phyloP scores from a whole-genome alignment of 2,329 filamentous ascomycete species.

The Dactylellina parvicollis region DNA sequence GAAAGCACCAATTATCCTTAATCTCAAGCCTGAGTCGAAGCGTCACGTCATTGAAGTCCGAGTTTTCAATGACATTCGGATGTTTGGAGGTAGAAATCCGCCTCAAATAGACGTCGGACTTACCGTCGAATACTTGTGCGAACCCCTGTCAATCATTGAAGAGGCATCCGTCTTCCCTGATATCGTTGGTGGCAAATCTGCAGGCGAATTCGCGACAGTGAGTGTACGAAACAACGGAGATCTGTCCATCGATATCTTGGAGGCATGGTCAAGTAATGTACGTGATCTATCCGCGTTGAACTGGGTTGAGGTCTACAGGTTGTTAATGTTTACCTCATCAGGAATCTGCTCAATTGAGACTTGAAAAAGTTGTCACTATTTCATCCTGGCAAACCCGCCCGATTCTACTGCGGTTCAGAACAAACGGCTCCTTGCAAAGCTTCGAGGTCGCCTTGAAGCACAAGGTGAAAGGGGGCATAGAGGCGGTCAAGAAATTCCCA shows the following conservation, averaged over 20 bases:
- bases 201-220: conserved; percentile 65
- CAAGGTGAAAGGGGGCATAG: neutral
- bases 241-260: conserved; percentile 60
- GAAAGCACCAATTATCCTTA: conserved; percentile 65
- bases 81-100: conserved; percentile 66
- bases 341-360: conserved; percentile 6
- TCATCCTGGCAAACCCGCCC: conserved; percentile 20
- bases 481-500: neutral
- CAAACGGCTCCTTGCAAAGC: neutral
- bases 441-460: conserved; percentile 9
- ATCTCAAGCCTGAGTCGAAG: conserved; percentile 63
- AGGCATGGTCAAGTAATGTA: conserved; percentile 59
- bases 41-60: conserved; percentile 66
- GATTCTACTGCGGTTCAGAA: conserved; percentile 9
- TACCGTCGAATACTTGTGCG: conserved; percentile 58
- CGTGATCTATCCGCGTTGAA: conserved; percentile 51
- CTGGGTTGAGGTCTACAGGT: neutral
- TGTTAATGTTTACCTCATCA: conserved; percentile 1
- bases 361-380: conserved; percentile 16
- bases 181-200: conserved; percentile 64
- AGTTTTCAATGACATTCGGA: conserved; percentile 68
- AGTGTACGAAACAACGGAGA: conserved; percentile 64
- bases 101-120: conserved; percentile 64
- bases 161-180: conserved; percentile 65
- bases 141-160: conserved; percentile 59